These are phyloP conservation scores for Lipomyces orientalis DNA, from an alignment of 805 yeast genomes.

Conservation along the genomic window DNA sequence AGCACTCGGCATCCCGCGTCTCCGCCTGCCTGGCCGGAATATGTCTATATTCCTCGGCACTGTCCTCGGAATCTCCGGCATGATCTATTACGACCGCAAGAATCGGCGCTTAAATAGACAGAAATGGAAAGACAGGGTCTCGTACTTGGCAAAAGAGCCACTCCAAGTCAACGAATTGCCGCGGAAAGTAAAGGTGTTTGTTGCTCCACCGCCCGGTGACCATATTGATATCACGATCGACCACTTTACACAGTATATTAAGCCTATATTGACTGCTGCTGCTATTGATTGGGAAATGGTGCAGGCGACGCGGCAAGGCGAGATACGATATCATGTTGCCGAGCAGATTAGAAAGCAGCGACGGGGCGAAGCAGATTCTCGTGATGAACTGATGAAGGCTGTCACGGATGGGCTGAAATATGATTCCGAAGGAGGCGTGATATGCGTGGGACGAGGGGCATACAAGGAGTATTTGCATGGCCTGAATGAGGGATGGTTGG, in stretches of 20 bases:
- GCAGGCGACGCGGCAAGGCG: constrained; percentile 86
- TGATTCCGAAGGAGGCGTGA: constrained; percentile 72
- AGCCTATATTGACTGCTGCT: constrained; percentile 83
- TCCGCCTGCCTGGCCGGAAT: constrained; percentile 85
- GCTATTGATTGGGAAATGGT: constrained; percentile 82
- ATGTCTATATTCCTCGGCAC: constrained; percentile 90
- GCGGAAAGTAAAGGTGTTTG: constrained; percentile 76
- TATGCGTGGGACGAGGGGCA: constrained; percentile 94
- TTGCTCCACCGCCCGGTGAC: constrained; percentile 98
- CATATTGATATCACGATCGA: constrained; percentile 74
- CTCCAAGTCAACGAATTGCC: constrained; percentile 55
- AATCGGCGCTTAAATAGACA: constrained; percentile 70
- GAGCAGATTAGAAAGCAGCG: constrained; percentile 77
- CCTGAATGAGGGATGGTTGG: constrained; percentile 90
- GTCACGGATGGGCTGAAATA: constrained; percentile 45
- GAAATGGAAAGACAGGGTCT: constrained; percentile 67
- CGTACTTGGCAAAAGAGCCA: constrained; percentile 57
- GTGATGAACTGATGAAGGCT: constrained; percentile 39
- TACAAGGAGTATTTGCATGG: constrained; percentile 91
- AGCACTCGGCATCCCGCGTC: constrained; percentile 81
- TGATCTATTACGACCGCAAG: constrained; percentile 75
- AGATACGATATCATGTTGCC: constrained; percentile 80
- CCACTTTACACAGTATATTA: constrained; percentile 76
- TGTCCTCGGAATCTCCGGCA: constrained; percentile 69
- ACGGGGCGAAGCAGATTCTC: constrained; percentile 48